These are phyloP conservation scores for Rhizopus sp. DNA, from an alignment of 371 early-diverging fungal genomes.

Conservation along the genomic window DNA sequence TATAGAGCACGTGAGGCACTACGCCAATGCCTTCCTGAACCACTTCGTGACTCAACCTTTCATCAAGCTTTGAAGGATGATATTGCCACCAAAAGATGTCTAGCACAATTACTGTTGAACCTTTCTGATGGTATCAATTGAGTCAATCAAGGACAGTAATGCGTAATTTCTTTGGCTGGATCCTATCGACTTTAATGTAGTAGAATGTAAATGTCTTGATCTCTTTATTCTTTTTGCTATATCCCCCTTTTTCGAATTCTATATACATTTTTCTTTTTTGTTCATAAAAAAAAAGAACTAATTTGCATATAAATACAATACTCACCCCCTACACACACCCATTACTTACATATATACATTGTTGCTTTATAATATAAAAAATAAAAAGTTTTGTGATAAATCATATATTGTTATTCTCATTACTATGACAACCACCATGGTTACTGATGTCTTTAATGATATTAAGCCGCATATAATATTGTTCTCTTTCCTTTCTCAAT, in stretches of 20 bases:
- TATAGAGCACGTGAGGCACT: constrained; percentile 83
- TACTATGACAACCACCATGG: no score
- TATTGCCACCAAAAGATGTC: constrained; percentile 73
- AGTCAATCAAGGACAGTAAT: constrained; percentile 8
- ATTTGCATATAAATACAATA: no score
- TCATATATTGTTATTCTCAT: no score
- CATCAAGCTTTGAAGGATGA: constrained; percentile 81
- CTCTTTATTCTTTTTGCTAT: neutral
- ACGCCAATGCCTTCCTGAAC: constrained; percentile 87
- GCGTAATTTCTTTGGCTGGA: constrained; percentile 17
- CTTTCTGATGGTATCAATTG: constrained; percentile 53
- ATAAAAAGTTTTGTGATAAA: neutral
- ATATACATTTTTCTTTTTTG: constrained; percentile 9
- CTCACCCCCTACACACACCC: no score
- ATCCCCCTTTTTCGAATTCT: neutral
- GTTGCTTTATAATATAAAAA: neutral
- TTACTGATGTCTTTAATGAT: no score
- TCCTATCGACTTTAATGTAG: constrained; percentile 16
- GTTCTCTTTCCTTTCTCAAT: no score
- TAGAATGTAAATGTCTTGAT: constrained; percentile 7
- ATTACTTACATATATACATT: no score
- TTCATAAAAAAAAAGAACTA: no score
- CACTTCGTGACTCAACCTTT: constrained; percentile 81
- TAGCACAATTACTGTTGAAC: constrained; percentile 67
- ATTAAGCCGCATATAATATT: no score